Conservation (phyloP, 192 early-diverging fungal species). For the Coemansia sp. region DNA sequence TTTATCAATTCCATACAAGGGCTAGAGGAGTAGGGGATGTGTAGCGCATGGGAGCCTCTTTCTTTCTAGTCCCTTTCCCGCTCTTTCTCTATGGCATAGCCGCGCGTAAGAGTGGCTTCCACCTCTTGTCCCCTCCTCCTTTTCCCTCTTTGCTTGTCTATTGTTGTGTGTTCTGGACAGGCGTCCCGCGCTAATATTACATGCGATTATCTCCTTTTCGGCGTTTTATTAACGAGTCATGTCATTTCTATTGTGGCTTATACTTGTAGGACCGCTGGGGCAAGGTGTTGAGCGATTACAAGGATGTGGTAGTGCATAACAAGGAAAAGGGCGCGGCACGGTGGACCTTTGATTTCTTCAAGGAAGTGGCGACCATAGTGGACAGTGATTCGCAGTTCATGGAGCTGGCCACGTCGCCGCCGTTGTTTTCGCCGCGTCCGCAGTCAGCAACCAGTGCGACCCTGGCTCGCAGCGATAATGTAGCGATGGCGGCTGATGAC, state of each 20-base stretch:
- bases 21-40: no score
- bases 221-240: neutral
- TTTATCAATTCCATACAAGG: no score
- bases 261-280: conserved; percentile 46
- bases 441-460: neutral
- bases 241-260: neutral
- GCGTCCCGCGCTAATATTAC: no score
- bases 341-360: conserved; percentile 51
- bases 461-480: no score
- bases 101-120: no score
- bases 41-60: no score
- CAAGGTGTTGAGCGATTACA: conserved; percentile 49
- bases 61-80: no score
- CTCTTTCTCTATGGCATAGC: no score
- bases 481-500: conserved; percentile 7
- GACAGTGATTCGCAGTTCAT: conserved; percentile 38
- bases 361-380: conserved; percentile 41
- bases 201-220: neutral
- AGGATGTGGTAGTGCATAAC: conserved; percentile 46
- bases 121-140: no score
- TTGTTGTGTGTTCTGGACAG: no score
- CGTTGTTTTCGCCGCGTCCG: conserved; percentile 6
- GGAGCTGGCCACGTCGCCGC: conserved; percentile 24
- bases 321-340: conserved; percentile 50
- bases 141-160: no score